Percentiles rank a stretch among this genome's conserved stretches.
Evolutionary conservation across 208 protist genomes (phyloP).

Genomic region (Leishmania tarentolae): DNA sequence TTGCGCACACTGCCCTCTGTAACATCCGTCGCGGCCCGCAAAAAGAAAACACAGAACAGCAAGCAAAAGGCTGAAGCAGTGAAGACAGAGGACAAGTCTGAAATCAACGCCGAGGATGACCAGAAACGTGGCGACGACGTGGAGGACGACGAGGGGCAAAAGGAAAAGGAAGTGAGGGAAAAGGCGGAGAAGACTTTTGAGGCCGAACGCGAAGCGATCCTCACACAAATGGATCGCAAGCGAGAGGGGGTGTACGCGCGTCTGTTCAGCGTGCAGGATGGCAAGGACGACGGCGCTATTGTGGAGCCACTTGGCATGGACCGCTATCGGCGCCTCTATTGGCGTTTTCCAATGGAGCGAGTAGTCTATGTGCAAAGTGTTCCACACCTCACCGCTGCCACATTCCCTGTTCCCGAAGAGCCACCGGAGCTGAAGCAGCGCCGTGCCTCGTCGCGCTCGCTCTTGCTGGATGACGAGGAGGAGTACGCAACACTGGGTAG

Average conservation of each 20-base stretch:
- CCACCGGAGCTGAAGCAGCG: conserved; percentile 35
- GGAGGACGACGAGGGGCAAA: background rate
- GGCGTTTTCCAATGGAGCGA: conserved; percentile 81
- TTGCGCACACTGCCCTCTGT: conserved; percentile 39
- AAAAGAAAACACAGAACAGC: background rate
- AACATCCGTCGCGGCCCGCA: background rate
- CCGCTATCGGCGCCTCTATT: conserved; percentile 87
- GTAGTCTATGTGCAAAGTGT: conserved; percentile 76
- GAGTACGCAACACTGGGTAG: conserved; percentile 10
- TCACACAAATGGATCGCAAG: conserved; percentile 40
- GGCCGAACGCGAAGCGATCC: conserved; percentile 35
- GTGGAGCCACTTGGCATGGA: conserved; percentile 84
- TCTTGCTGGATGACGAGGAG: conserved; percentile 61
- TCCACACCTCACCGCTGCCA: conserved; percentile 16
- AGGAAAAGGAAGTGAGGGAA: background rate
- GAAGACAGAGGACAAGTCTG: background rate
- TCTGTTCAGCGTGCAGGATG: conserved; percentile 46
- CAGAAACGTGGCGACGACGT: conserved; percentile 8
- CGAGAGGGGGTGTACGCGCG: conserved; percentile 39
- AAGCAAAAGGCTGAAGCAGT: background rate
- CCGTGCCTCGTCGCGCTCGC: background rate
- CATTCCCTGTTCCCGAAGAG: conserved; percentile 44
- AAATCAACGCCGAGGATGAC: conserved; percentile 2
- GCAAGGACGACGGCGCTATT: conserved; percentile 51
- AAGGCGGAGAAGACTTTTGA: conserved; percentile 29